Evolutionary conservation across 1,139 yeast genomes (phyloP).

Genomic region (Hanseniaspora uvarum): DNA sequence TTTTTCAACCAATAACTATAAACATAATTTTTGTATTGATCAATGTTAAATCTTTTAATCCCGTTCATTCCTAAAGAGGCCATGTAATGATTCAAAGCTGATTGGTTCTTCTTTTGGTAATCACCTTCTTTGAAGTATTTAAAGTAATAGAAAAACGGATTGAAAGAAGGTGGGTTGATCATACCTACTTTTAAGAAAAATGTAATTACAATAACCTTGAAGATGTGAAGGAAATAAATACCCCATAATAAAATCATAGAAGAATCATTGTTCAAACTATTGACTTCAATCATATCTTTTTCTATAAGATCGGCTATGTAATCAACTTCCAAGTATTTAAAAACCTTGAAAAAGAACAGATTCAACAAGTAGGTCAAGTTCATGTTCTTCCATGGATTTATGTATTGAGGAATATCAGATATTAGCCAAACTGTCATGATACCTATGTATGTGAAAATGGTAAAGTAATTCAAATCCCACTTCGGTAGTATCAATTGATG

Average conservation of each 20-base stretch:
- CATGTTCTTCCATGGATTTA: conserved; percentile 44
- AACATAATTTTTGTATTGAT: conserved; percentile 63
- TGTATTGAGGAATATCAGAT: conserved; percentile 79
- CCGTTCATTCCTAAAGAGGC: conserved; percentile 85
- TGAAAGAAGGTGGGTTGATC: conserved; percentile 60
- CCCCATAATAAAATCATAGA: conserved; percentile 24
- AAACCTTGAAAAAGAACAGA: conserved; percentile 34
- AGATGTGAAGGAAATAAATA: conserved; percentile 59
- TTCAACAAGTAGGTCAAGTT: conserved; percentile 42
- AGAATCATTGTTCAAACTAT: conserved; percentile 2
- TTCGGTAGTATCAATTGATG: conserved; percentile 80
- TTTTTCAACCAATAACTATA: conserved; percentile 54
- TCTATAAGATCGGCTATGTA: background rate
- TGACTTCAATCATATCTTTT: conserved; percentile 12
- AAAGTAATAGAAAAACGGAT: conserved; percentile 32
- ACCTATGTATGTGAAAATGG: conserved; percentile 39
- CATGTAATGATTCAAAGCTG: conserved; percentile 33
- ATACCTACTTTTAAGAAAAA: conserved; percentile 55
- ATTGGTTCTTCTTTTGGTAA: conserved; percentile 27
- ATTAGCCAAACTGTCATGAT: conserved; percentile 66
- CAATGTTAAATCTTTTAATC: conserved; percentile 58
- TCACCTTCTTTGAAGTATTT: conserved; percentile 25
- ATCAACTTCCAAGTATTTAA: conserved; percentile 1
- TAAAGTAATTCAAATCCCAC: conserved; percentile 53
- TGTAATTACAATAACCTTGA: conserved; percentile 52